These are phyloP conservation scores for Lachnellula cervina DNA, from an alignment of 2,329 filamentous ascomycete genomes.

Conservation along the genomic window DNA sequence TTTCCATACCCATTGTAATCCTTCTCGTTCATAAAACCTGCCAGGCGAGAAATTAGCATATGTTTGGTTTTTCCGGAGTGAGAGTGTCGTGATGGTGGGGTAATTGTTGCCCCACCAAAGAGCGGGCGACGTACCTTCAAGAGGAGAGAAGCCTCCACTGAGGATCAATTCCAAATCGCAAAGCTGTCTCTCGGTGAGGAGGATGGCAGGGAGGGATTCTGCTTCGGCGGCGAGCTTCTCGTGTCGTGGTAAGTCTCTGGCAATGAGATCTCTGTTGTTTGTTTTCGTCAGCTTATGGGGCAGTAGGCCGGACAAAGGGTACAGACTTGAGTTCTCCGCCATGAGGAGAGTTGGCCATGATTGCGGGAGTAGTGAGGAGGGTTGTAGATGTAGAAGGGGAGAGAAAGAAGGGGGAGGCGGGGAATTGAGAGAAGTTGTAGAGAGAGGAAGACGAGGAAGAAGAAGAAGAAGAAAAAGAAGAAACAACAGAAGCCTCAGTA, in stretches of 20 bases:
- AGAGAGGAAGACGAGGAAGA: constrained; percentile 2
- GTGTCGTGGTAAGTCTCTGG: constrained; percentile 81
- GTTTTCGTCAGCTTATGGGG: constrained; percentile 8
- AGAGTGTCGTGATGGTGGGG: constrained; percentile 16
- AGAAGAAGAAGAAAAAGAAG: too few relatives aligned
- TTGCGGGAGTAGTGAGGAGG: constrained; percentile 20
- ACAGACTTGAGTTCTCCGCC: constrained; percentile 82
- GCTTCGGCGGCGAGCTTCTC: constrained; percentile 76
- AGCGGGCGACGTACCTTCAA: constrained; percentile 66
- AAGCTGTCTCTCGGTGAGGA: constrained; percentile 87
- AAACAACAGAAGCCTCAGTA: too few relatives aligned
- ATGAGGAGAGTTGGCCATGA: constrained; percentile 68
- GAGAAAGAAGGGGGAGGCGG: constrained; percentile 2
- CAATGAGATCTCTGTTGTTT: constrained; percentile 66
- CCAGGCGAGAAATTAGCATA: constrained; percentile 21
- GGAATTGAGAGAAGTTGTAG: neutral
- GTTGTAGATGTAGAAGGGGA: neutral
- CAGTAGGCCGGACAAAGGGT: neutral
- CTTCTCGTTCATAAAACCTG: constrained; percentile 94
- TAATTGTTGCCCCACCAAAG: constrained; percentile 20
- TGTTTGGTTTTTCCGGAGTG: constrained; percentile 8
- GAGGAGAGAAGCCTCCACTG: constrained; percentile 94
- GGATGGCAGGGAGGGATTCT: constrained; percentile 77
- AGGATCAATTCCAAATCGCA: constrained; percentile 97
- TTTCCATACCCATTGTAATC: constrained; percentile 82